Evolutionary conservation across 257 asterid species (phyloP).

Genomic region (Jacaranda mimosifolia): DNA sequence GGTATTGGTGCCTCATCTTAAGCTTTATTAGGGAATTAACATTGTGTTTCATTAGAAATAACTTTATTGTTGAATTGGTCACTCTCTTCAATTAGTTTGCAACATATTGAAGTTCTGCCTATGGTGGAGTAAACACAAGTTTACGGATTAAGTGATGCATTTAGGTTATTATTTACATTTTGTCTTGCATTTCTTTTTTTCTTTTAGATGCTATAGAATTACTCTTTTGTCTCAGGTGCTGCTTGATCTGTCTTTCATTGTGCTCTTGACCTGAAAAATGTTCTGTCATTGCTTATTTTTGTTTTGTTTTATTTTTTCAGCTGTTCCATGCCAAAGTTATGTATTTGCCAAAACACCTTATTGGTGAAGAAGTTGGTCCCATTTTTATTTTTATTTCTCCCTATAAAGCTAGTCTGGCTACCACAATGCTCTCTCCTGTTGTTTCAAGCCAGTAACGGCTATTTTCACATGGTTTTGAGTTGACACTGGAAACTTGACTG

Average conservation of each 20-base stretch:
- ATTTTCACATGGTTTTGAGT: neutral
- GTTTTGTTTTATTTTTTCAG: neutral
- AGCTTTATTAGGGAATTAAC: slow-evolving; percentile 18
- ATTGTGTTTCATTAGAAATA: slow-evolving; percentile 30
- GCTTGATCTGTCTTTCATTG: neutral
- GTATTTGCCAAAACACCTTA: neutral
- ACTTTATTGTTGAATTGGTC: slow-evolving; percentile 17
- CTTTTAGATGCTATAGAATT: slow-evolving; percentile 4
- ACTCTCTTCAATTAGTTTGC: neutral
- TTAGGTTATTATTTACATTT: slow-evolving; percentile 20
- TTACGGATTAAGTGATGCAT: slow-evolving; percentile 20
- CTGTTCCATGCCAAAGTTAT: neutral
- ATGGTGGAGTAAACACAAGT: slow-evolving; percentile 5
- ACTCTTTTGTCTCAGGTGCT: slow-evolving; percentile 7
- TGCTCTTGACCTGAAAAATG: slow-evolving; percentile 19
- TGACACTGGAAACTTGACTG: neutral
- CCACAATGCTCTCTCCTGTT: neutral
- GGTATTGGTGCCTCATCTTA: slow-evolving; percentile 60
- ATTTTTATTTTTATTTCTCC: neutral
- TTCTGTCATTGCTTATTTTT: neutral
- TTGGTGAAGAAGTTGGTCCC: slow-evolving; percentile 15
- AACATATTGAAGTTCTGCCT: slow-evolving; percentile 15
- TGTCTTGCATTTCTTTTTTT: slow-evolving; percentile 1
- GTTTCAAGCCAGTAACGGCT: slow-evolving; percentile 12
- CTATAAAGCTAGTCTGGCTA: neutral